phyloP scores from a whole-genome alignment of 1,139 yeast species.

The Petasospora rhodanensis region DNA sequence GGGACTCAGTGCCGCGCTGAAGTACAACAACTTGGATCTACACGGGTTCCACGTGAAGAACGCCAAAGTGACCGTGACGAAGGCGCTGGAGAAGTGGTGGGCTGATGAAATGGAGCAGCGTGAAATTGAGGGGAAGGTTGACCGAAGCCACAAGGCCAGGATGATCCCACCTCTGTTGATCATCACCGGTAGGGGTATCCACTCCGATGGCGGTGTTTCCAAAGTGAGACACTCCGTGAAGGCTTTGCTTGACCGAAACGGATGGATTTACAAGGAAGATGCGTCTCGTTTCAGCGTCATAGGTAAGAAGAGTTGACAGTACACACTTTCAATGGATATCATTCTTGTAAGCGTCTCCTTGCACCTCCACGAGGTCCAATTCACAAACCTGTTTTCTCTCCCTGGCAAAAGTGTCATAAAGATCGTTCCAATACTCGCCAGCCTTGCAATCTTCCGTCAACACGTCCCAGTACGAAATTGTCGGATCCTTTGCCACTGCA shows the following conservation, averaged over 20 bases:
- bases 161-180: constrained; percentile 36
- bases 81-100: constrained; percentile 49
- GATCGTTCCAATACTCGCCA: constrained; percentile 19
- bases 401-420: constrained; percentile 9
- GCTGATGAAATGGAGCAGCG: constrained; percentile 38
- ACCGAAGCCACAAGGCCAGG: constrained; percentile 18
- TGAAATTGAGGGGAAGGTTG: constrained; percentile 34
- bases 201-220: constrained; percentile 46
- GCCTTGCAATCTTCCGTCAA: constrained; percentile 18
- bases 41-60: constrained; percentile 41
- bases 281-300: constrained; percentile 36
- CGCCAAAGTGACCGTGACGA: constrained; percentile 34
- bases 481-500: constrained; percentile 1
- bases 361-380: constrained; percentile 9
- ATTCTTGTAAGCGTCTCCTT: not conserved
- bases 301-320: constrained; percentile 29
- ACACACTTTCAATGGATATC: not conserved
- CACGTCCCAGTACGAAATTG: constrained; percentile 8
- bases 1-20: constrained; percentile 7
- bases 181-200: constrained; percentile 57
- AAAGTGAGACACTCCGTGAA: constrained; percentile 37
- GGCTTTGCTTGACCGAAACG: constrained; percentile 29
- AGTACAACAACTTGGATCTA: constrained; percentile 35
- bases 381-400: constrained; percentile 21
- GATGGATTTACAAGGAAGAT: constrained; percentile 38